phyloP scores from a whole-genome alignment of 192 early-diverging fungal genomes.

The Backusella westeae region DNA sequence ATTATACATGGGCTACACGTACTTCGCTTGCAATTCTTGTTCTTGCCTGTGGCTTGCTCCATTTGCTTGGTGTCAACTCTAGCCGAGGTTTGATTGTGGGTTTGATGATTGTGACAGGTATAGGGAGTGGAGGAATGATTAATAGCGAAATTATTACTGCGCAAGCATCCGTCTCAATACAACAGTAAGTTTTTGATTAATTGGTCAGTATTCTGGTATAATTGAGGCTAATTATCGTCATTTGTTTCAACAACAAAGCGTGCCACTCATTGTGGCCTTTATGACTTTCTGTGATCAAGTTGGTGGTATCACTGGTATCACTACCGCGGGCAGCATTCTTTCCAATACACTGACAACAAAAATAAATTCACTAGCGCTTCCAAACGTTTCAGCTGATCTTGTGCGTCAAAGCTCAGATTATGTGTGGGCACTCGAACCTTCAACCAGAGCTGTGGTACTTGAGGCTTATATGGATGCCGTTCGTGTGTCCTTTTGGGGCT shows the following conservation, averaged over 20 bases:
- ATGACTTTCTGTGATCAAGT: conserved; percentile 37
- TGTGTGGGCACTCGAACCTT: conserved; percentile 11
- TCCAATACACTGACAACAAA: conserved; percentile 44
- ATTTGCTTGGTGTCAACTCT: conserved; percentile 15
- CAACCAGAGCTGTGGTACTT: conserved; percentile 8
- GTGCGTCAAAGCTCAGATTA: conserved; percentile 31
- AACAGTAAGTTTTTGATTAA: conserved; percentile 23
- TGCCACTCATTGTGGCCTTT: conserved; percentile 29
- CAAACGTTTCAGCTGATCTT: conserved; percentile 10
- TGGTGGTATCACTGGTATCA: conserved; percentile 42
- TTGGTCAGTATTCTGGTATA: background rate
- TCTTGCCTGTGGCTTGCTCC: conserved; percentile 23
- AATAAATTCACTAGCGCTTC: conserved; percentile 13
- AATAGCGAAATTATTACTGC: conserved; percentile 35
- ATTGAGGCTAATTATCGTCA: background rate
- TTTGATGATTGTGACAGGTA: conserved; percentile 30
- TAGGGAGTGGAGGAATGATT: conserved; percentile 35
- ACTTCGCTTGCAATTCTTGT: conserved; percentile 12
- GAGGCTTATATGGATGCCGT: conserved; percentile 29
- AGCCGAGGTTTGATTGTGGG: conserved; percentile 31
- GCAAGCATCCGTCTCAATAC: conserved; percentile 28
- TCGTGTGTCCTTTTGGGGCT: conserved; percentile 23
- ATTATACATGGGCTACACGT: conserved; percentile 30
- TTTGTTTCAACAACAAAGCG: conserved; percentile 7
- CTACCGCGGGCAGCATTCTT: conserved; percentile 67